A percentile compares a stretch with the other conserved stretches of the same genome.
phyloP scores from a whole-genome alignment of 1,139 yeast species.

The Lodderomyces jiufengensis region DNA sequence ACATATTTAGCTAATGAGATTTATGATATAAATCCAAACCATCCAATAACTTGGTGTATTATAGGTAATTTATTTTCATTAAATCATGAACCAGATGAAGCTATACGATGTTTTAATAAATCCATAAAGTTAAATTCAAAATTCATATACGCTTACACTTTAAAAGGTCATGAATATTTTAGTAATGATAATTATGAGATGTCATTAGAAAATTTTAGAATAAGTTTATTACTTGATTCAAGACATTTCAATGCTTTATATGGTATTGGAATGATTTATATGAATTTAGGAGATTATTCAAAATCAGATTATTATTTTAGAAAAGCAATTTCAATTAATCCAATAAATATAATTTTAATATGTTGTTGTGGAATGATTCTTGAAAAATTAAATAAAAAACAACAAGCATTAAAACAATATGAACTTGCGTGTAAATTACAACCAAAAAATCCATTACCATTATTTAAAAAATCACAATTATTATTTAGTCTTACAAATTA shows the following conservation, averaged over 20 bases:
- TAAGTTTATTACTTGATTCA: conserved; percentile 71
- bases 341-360: conserved; percentile 81
- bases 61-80: conserved; percentile 87
- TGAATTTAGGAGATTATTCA: conserved; percentile 78
- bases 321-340: conserved; percentile 84
- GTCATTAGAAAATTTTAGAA: conserved; percentile 80
- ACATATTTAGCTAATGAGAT: conserved; percentile 81
- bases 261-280: conserved; percentile 93
- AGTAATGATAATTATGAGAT: conserved; percentile 87
- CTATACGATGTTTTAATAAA: conserved; percentile 80
- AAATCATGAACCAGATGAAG: conserved; percentile 83
- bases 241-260: conserved; percentile 93
- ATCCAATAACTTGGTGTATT: conserved; percentile 89
- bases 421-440: conserved; percentile 81
- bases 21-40: conserved; percentile 57
- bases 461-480: conserved; percentile 85
- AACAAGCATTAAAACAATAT: conserved; percentile 77
- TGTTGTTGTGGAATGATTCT: conserved; percentile 95
- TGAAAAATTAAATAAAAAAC: conserved; percentile 68
- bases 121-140: conserved; percentile 69
- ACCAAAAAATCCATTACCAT: conserved; percentile 81
- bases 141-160: conserved; percentile 85
- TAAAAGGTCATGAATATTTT: conserved; percentile 91
- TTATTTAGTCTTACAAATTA: conserved; percentile 69
- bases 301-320: conserved; percentile 86